These are phyloP conservation scores for Eucalyptus microcorys DNA, from an alignment of 345 rosid genomes.

Conservation along the genomic window DNA sequence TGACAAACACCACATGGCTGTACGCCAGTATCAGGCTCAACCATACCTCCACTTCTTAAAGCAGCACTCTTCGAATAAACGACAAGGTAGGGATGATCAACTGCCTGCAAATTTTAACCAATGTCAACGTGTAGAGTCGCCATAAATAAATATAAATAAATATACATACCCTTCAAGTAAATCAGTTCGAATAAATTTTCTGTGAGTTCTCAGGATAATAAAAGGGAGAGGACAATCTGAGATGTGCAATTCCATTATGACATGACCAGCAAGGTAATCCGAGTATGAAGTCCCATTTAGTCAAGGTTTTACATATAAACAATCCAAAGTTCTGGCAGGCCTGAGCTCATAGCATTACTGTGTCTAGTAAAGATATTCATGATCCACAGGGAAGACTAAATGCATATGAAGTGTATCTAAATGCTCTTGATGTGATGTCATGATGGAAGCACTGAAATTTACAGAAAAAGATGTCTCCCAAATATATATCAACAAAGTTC, in stretches of 20 bases:
- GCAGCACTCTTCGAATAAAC: constrained; percentile 52
- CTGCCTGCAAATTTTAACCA: constrained; percentile 56
- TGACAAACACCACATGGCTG: constrained; percentile 73
- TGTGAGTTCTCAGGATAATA: not conserved
- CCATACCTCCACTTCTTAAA: constrained; percentile 11
- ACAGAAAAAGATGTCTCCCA: not conserved
- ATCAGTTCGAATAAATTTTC: not conserved
- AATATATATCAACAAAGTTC: not conserved
- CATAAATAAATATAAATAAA: not conserved
- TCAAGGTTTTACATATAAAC: not conserved
- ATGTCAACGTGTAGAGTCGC: not conserved
- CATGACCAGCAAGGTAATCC: not conserved
- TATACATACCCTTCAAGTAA: not conserved
- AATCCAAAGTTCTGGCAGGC: not conserved
- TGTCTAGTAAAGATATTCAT: not conserved
- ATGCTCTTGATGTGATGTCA: not conserved
- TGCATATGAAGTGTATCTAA: not conserved
- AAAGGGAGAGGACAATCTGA: not conserved
- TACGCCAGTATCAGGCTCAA: constrained; percentile 21
- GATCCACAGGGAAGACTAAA: not conserved
- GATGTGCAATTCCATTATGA: not conserved
- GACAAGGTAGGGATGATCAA: constrained; percentile 97
- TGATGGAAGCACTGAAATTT: not conserved
- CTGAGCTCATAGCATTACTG: not conserved
- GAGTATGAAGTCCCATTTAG: not conserved